phyloP scores from a whole-genome alignment of 2,329 filamentous ascomycete species.

The Daldinia sp. region DNA sequence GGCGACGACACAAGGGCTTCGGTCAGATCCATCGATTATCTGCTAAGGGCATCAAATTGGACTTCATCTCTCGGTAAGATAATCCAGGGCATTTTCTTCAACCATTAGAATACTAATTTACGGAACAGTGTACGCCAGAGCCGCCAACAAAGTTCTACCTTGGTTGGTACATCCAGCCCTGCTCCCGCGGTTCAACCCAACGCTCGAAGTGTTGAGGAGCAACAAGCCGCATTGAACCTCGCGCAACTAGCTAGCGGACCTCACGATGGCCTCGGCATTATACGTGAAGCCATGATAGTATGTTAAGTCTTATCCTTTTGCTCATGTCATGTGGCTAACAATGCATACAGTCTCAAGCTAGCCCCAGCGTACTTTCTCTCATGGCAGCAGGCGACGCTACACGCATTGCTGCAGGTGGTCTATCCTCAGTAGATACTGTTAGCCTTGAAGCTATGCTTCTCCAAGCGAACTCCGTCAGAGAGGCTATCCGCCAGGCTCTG shows the following conservation, averaged over 20 bases:
- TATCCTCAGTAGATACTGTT: constrained; percentile 58
- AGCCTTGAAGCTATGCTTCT: constrained; percentile 63
- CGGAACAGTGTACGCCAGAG: constrained; percentile 50
- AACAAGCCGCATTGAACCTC: constrained; percentile 75
- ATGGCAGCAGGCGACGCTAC: constrained; percentile 62
- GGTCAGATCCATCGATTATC: constrained; percentile 75
- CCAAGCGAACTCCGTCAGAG: constrained; percentile 60
- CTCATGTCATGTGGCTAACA: constrained; percentile 22
- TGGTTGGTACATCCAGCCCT: constrained; percentile 33
- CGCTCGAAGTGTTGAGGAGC: constrained; percentile 67
- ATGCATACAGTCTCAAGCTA: constrained; percentile 57
- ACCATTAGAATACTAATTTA: constrained; percentile 33
- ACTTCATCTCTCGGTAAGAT: constrained; percentile 76
- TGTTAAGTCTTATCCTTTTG: constrained; percentile 52
- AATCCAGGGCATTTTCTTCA: background rate
- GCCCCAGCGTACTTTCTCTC: constrained; percentile 59
- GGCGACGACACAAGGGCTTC: constrained; percentile 70
- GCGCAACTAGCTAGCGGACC: constrained; percentile 66
- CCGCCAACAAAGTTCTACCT: constrained; percentile 41
- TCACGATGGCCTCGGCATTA: constrained; percentile 63
- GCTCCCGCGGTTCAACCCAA: constrained; percentile 53
- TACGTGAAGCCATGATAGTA: constrained; percentile 73
- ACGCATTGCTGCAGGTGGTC: constrained; percentile 56
- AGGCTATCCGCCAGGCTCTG: constrained; percentile 58
- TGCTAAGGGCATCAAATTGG: constrained; percentile 73